Evolutionary conservation across 352 stramenopile genomes (phyloP).

Genomic region (Pythium dissotocum): DNA sequence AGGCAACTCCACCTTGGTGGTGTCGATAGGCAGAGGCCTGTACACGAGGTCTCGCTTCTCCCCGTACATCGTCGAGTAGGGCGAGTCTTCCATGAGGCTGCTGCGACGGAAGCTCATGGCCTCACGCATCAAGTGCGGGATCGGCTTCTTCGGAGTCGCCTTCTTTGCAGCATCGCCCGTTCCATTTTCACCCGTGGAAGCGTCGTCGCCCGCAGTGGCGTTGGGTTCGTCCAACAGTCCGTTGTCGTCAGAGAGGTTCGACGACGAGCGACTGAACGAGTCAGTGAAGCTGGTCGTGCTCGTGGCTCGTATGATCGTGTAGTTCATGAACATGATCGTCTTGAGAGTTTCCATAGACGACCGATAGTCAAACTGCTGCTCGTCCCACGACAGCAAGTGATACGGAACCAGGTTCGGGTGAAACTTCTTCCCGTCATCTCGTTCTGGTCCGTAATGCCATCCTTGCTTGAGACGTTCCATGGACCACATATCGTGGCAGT

Average conservation of each 20-base stretch:
- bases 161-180: constrained; percentile 16
- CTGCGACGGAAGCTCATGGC: constrained; percentile 77
- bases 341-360: constrained; percentile 89
- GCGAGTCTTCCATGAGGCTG: constrained; percentile 78
- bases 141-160: constrained; percentile 36
- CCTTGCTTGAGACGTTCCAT: constrained; percentile 84
- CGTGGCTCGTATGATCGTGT: constrained; percentile 61
- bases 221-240: not conserved
- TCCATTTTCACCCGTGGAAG: constrained; percentile 10
- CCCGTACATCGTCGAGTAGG: constrained; percentile 74
- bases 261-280: constrained; percentile 65
- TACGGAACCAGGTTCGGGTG: constrained; percentile 87
- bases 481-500: constrained; percentile 88
- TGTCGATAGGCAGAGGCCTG: constrained; percentile 76
- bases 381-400: constrained; percentile 72
- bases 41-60: constrained; percentile 64
- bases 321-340: constrained; percentile 89
- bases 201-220: constrained; percentile 24
- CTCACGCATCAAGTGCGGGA: constrained; percentile 65
- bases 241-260: constrained; percentile 52
- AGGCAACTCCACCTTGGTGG: constrained; percentile 63
- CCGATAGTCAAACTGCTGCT: constrained; percentile 84
- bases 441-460: constrained; percentile 69
- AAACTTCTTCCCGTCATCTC: constrained; percentile 71
- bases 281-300: constrained; percentile 61